Evolutionary conservation across 73 alveolate genomes (phyloP), one percentile per base, ranked within the genome.

Genomic region (Uronychia setigera): DNA sequence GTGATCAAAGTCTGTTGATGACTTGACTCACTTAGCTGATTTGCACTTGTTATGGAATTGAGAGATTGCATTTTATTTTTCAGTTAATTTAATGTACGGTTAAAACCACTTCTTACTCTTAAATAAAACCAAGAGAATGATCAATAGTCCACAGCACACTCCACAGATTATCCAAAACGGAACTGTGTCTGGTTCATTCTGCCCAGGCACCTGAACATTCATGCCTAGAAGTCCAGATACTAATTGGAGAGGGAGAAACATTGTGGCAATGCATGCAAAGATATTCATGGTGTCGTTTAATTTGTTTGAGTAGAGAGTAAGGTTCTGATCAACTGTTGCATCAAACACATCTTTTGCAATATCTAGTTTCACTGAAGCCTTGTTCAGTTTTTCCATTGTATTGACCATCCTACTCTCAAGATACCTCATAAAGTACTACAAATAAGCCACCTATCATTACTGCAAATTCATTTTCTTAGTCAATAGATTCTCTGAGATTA

Each of bases 191-290:
- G n/a, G n/a, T 19, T 19, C 30, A 13, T 76, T 11, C 59, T 76
- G 59, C 19, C 13, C 31, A 34, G 85, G 85, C 13, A 79, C 85
- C 29, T 79, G 1, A 5, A 32, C 26, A 34, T 79, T 79, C 85
- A 79, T 79, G 13, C 85, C 85, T 77, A 27, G 11, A 75, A 79
- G 31, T 26, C 85, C 85, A 1, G 77, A n/a, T 31, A 79, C 14
- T 13, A 79, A 46, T 9, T 28, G 11, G 35, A 80, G 79, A 0
- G 86, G 86, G 1, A 80, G 79, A 29, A 80, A 80, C 58, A 80
- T 80, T 9, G 77, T 59, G 28, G 79, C 77, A 31, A 80, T 58
- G 29, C 57, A 35, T 26, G 86, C 26, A 79, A 80, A 80, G 26
- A 26, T 46, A n/a, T 59, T 80, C 86, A 80, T 80, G 34, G 59